Percentiles rank a stretch among this genome's conserved stretches.
These are phyloP conservation scores for Opeltia flavorubescens DNA, from an alignment of 495 filamentous ascomycete species.

Conservation along the genomic window DNA sequence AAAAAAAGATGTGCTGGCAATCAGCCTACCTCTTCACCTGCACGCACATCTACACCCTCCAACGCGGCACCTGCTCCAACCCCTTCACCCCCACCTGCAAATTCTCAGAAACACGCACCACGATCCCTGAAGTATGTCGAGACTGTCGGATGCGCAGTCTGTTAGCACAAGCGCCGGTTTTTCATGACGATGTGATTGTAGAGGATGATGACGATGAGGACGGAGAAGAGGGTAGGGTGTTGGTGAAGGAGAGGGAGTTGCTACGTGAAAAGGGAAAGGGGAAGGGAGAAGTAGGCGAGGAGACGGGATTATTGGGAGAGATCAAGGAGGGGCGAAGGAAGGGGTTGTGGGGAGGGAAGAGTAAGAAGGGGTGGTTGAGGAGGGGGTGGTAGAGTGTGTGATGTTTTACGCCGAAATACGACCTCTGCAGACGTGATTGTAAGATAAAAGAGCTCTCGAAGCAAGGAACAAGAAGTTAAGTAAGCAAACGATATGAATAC, in stretches of 20 bases:
- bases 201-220: neutral
- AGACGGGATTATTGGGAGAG: neutral
- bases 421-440: too few relatives aligned
- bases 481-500: too few relatives aligned
- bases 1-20: constrained; percentile 1
- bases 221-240: neutral
- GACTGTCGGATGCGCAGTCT: neutral
- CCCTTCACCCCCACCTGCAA: constrained; percentile 2
- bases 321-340: neutral
- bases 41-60: constrained; percentile 1
- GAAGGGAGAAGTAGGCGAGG: neutral
- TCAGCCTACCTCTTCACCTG: neutral
- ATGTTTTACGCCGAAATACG: neutral
- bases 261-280: neutral
- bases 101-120: neutral
- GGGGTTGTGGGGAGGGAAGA: neutral
- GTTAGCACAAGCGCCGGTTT: neutral
- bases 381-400: neutral
- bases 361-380: neutral
- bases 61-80: neutral
- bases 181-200: neutral
- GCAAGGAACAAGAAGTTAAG: too few relatives aligned
- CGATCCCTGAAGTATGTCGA: neutral
- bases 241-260: neutral
- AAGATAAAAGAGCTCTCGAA: too few relatives aligned